Percentiles rank a stretch among this genome's conserved stretches.
These are phyloP conservation scores for Fusarium continuum DNA, from an alignment of 2,329 filamentous ascomycete species.

Conservation along the genomic window DNA sequence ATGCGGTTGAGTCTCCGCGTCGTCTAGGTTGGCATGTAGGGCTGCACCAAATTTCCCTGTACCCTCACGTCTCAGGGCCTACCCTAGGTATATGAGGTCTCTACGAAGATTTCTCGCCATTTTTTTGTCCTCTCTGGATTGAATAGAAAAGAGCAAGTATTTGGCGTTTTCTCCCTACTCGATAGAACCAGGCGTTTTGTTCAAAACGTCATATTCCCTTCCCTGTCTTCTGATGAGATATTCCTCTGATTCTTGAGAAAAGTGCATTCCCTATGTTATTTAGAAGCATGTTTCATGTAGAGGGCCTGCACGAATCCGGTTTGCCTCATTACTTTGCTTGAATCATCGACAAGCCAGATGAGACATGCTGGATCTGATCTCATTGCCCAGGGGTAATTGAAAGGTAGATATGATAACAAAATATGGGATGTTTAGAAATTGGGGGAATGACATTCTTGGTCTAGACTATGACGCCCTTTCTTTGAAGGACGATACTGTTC, in stretches of 20 bases:
- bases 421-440: not conserved
- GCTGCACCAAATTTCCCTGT: slow-evolving; percentile 13
- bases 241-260: not conserved
- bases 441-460: not conserved
- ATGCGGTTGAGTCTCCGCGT: slow-evolving; percentile 18
- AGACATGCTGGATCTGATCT: slow-evolving; percentile 7
- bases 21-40: slow-evolving; percentile 11
- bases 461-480: too few species aligned
- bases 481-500: too few species aligned
- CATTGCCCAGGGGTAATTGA: not conserved
- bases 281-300: slow-evolving; percentile 12
- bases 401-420: slow-evolving; percentile 1
- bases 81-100: slow-evolving; percentile 4
- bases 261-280: not conserved
- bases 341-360: slow-evolving; percentile 1
- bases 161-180: not conserved
- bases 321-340: slow-evolving; percentile 15
- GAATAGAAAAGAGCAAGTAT: not conserved
- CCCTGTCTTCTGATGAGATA: not conserved
- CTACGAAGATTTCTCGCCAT: not conserved
- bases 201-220: not conserved
- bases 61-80: slow-evolving; percentile 5
- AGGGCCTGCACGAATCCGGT: not conserved
- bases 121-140: not conserved
- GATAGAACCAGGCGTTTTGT: not conserved